A percentile compares a stretch with the other conserved stretches of the same genome.
Evolutionary conservation across 345 rosid species (phyloP).

Genomic region (Acer campestre): DNA sequence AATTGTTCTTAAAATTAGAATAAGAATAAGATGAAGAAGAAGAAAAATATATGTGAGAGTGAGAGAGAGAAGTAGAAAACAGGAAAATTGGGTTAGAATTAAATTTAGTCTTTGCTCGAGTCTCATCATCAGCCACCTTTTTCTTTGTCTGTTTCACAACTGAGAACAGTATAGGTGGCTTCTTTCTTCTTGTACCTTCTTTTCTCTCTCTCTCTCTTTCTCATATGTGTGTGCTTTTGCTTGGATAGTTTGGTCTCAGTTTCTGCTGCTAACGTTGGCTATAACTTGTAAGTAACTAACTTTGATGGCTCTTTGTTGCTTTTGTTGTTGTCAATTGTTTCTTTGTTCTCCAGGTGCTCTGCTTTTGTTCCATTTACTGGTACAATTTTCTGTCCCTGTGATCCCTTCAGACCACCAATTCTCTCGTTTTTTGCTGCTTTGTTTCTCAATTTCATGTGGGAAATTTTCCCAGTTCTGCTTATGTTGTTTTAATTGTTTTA

Average conservation of each 20-base stretch:
- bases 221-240: constrained; percentile 24
- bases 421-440: constrained; percentile 19
- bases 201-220: constrained; percentile 17
- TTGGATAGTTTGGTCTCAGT: constrained; percentile 34
- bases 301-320: constrained; percentile 1
- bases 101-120: constrained; percentile 11
- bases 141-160: constrained; percentile 66
- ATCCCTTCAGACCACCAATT: background rate
- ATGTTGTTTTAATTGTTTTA: constrained; percentile 9
- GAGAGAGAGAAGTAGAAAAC: background rate
- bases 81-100: constrained; percentile 1
- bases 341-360: constrained; percentile 25
- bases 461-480: constrained; percentile 13
- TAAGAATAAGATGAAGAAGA: background rate
- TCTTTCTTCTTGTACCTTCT: constrained; percentile 30
- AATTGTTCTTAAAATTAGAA: background rate
- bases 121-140: constrained; percentile 58
- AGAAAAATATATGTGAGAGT: background rate
- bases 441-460: constrained; percentile 29
- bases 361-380: constrained; percentile 17
- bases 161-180: constrained; percentile 37
- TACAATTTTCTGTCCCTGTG: background rate
- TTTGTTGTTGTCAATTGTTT: background rate
- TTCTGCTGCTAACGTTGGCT: constrained; percentile 35
- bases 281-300: constrained; percentile 26